A percentile compares a stretch with the other conserved stretches of the same genome.
Evolutionary conservation across 164 flowering plant species (phyloP).

Genomic region (Litsea cubeba): DNA sequence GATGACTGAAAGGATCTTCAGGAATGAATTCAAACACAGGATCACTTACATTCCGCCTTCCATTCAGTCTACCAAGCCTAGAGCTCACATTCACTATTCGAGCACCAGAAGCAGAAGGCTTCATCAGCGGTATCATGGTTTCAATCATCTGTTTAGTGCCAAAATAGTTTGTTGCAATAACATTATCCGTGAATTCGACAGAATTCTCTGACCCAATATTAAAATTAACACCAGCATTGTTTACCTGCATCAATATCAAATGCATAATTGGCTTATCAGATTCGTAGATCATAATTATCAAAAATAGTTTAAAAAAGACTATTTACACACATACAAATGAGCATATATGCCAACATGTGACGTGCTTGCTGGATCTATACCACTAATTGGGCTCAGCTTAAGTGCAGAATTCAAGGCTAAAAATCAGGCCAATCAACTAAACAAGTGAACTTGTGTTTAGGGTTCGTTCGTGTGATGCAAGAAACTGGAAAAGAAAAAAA

Average conservation of each 20-base stretch:
- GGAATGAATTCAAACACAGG: background rate
- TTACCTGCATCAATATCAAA: constrained; percentile 53
- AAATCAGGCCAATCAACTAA: background rate
- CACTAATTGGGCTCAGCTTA: background rate
- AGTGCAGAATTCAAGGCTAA: background rate
- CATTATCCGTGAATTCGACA: constrained; percentile 61
- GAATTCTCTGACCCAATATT: constrained; percentile 82
- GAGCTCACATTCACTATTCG: constrained; percentile 84
- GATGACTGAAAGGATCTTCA: no score
- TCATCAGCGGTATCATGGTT: constrained; percentile 67
- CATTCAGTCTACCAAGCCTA: constrained; percentile 72
- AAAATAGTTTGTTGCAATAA: constrained; percentile 66
- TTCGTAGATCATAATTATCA: no score
- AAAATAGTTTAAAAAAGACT: background rate
- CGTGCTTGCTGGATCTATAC: background rate
- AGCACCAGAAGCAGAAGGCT: constrained; percentile 49
- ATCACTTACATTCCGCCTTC: constrained; percentile 68
- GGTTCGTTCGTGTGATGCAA: background rate
- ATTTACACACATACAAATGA: background rate
- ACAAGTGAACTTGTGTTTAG: background rate
- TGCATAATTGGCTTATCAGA: no score
- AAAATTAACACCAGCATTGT: constrained; percentile 89
- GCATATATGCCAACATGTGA: background rate
- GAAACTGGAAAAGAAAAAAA: no score
- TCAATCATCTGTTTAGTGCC: constrained; percentile 59